Evolutionary conservation across 345 rosid genomes (phyloP), one percentile per base, ranked within the genome.

Genomic region (Camelina sativa): DNA sequence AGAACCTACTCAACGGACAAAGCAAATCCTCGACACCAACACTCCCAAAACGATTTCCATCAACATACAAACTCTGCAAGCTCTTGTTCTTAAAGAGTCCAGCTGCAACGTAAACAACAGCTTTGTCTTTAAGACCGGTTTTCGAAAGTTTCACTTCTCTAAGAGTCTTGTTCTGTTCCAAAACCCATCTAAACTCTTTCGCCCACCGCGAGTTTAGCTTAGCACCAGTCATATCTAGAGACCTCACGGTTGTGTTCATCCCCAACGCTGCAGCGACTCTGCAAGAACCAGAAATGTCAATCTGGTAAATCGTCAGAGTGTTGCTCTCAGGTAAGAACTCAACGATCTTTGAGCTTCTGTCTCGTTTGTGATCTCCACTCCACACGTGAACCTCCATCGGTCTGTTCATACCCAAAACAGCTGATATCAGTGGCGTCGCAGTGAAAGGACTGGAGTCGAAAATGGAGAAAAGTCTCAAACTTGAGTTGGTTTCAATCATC

Each of bases 1-100:
- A 89, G 86, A 95, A 95, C 78, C 93, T 87, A 76, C 93, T 91
- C 82, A 95, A 70, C 46, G 99, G 99, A 76, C 97, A 92, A 13
- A 95, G 80, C 63, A 92, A 71, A 82, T 95, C 93, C 65, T 89
- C 96, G 0, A 92, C 83, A 37, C 92, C 97, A 22, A 86, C 63
- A 12, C 96, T 93, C 62, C 85, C 77, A 70, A 86, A 95, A 83
- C 91, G 63, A 75, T 95, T 92, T 28, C 96, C 97, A 76, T 95
- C 93, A 43, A 89, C 84, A 77, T 82, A 80, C 79, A 92, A 79
- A 66, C 83, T 86, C 76, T 89, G 83, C 82, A 92, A 79, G 58
- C 76, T 85, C 84, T 76, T 81, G 77, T 95, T 95, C 88, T 84
- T 88, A 78, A 95, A 92, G 12, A 92, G 85, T 70, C 97, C 97